These are phyloP conservation scores for Monosporascus sp. DNA, from an alignment of 2,329 filamentous ascomycete species.

Conservation along the genomic window DNA sequence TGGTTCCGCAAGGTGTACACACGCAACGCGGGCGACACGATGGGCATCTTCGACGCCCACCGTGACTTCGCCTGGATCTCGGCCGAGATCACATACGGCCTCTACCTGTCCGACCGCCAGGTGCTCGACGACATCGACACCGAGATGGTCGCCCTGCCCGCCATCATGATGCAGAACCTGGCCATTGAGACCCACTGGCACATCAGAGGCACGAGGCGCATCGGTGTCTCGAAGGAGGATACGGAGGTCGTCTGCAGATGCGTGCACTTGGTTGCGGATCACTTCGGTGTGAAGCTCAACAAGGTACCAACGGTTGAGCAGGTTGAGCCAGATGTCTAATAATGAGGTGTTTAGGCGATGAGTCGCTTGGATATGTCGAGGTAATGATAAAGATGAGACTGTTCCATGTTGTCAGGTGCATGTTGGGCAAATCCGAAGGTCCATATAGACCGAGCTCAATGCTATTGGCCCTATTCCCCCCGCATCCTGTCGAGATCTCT, in stretches of 20 bases:
- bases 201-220: constrained; percentile 41
- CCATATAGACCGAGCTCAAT: no score
- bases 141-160: constrained; percentile 46
- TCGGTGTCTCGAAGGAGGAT: constrained; percentile 41
- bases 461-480: no score
- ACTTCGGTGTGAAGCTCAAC: constrained; percentile 17
- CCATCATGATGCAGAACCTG: constrained; percentile 55
- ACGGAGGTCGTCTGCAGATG: constrained; percentile 28
- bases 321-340: constrained; percentile 22
- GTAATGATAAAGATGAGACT: no score
- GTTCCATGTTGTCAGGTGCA: no score
- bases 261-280: constrained; percentile 15
- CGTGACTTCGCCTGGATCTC: constrained; percentile 44
- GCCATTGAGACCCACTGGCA: constrained; percentile 50
- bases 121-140: constrained; percentile 50
- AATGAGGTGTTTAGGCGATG: no score
- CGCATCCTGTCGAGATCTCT: no score
- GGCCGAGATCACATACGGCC: constrained; percentile 51
- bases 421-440: no score
- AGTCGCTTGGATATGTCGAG: no score
- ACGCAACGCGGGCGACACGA: constrained; percentile 35
- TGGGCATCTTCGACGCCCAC: constrained; percentile 32
- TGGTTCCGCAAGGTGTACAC: constrained; percentile 56
- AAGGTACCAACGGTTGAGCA: constrained; percentile 22
- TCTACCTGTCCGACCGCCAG: constrained; percentile 51